Evolutionary conservation across 1,139 yeast species (phyloP).

Genomic region (Debaryomycetaceae sp.): DNA sequence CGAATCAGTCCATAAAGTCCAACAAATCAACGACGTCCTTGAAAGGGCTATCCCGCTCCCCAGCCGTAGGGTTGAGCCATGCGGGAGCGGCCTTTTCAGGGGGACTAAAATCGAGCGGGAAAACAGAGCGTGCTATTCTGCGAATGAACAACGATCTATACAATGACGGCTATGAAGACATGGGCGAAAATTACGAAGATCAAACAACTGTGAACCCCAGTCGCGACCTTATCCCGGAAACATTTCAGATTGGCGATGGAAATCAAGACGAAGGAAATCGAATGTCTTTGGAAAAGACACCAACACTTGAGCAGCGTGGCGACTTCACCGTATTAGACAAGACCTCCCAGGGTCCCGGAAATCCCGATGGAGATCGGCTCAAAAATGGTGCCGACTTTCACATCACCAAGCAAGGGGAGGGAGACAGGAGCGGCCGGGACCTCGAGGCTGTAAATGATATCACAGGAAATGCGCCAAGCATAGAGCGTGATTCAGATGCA

Average conservation of each 20-base stretch:
- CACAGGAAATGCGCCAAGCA: too few species aligned
- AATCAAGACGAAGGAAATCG: neutral
- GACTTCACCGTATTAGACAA: too few species aligned
- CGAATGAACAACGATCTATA: slow-evolving; percentile 13
- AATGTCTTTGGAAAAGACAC: too few species aligned
- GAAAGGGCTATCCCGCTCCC: slow-evolving; percentile 17
- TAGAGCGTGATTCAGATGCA: too few species aligned
- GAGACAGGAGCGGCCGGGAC: too few species aligned
- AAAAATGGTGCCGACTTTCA: too few species aligned
- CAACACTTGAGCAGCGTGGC: too few species aligned
- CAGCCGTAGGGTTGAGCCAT: slow-evolving; percentile 5
- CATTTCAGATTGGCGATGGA: slow-evolving; percentile 1
- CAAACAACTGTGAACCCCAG: neutral
- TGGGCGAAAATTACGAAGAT: slow-evolving; percentile 4
- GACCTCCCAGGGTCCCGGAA: too few species aligned
- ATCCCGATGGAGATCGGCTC: too few species aligned
- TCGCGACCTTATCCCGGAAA: slow-evolving; percentile 1
- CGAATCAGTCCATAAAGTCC: slow-evolving; percentile 14
- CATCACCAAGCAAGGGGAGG: too few species aligned
- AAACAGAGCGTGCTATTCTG: slow-evolving; percentile 31
- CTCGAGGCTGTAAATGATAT: too few species aligned
- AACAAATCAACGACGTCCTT: slow-evolving; percentile 26
- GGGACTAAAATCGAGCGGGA: slow-evolving; percentile 30
- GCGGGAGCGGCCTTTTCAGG: neutral
- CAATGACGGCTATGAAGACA: slow-evolving; percentile 7